These are phyloP conservation scores for Boeremia exigua DNA, from an alignment of 2,329 filamentous ascomycete genomes.

Conservation along the genomic window DNA sequence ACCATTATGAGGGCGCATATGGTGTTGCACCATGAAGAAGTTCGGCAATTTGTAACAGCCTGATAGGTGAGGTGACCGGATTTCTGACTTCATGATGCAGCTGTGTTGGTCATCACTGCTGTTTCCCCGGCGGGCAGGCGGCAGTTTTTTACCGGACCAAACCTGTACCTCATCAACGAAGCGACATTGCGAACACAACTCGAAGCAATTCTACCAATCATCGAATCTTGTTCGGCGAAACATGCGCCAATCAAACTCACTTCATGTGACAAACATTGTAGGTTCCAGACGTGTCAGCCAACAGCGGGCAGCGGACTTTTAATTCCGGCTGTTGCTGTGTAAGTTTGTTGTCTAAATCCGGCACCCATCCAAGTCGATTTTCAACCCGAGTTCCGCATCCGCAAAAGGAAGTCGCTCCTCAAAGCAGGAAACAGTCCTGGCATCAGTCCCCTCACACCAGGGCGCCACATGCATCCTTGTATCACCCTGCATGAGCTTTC, in stretches of 20 bases:
- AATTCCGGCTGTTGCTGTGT: neutral
- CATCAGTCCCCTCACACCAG: neutral
- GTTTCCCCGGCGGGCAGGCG: too few relatives aligned
- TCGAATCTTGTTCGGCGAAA: too few relatives aligned
- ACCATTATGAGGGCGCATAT: too few relatives aligned
- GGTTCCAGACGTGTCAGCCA: neutral
- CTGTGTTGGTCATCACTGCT: too few relatives aligned
- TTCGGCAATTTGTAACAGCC: too few relatives aligned
- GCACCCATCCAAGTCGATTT: too few relatives aligned
- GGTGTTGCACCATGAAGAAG: too few relatives aligned
- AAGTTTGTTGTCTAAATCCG: conserved; percentile 1
- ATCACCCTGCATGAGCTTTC: conserved; percentile 5
- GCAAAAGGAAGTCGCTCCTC: neutral
- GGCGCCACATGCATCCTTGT: neutral
- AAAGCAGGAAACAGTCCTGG: conserved; percentile 1
- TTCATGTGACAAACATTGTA: neutral
- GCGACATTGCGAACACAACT: neutral
- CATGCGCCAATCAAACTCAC: neutral
- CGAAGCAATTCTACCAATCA: neutral
- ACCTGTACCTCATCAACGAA: too few relatives aligned
- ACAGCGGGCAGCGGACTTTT: conserved; percentile 3
- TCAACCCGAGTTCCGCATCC: neutral
- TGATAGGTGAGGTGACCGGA: too few relatives aligned
- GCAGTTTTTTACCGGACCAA: too few relatives aligned
- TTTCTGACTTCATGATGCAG: too few relatives aligned